Base-by-base conservation (phyloP, 1,284 basidiomycete genomes). In the Crucibulum parvulum region DNA sequence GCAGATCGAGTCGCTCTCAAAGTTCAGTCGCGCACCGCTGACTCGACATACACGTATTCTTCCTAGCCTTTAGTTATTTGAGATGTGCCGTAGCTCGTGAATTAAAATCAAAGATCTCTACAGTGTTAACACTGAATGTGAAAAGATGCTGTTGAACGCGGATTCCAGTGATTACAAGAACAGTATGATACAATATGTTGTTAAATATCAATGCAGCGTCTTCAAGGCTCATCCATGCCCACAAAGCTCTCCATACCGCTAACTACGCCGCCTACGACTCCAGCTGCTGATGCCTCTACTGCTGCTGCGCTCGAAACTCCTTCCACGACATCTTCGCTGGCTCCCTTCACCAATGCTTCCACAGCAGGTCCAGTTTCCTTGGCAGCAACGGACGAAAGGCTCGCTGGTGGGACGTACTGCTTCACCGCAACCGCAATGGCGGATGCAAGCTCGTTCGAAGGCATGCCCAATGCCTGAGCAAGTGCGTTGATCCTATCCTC, bases 381-480 rank as follows among this genome's bases (percentile, higher is more conserved):
- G 18, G 80, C 80, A 6, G 79, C 78, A 6, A 89, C 73, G 2
- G 84, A 86, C 10, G 84, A 83, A 52, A 90, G 68, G 39, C 82
- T 85, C 6, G 84, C 86, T 15, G 84, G 83, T 1, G 88, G 86
- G 24, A 89, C 82, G 62, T 87, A 72, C 37, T 85, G 78, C 57
- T 78, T 77, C 38, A 88, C 84, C 1, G 83, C 87, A 55, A 75
- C 78, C 1, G 85, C 86, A 56, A 91, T 86, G 1, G 87, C 89
- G 31, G 77, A 78, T 2, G 89, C 88, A 3, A 92, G 76, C 51
- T 89, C 85, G 38, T 75, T 75, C 11, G 86, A 80, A 3, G 84
- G 81, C 69, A 91, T 83, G 1, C 87, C 90, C 35, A 92, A 75
- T 18, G 83, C 85, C 7, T 75, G 71, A 11, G 90, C 90, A 13